Conservation (phyloP, 2,329 filamentous ascomycete species). For the Whalleya microplaca region DNA sequence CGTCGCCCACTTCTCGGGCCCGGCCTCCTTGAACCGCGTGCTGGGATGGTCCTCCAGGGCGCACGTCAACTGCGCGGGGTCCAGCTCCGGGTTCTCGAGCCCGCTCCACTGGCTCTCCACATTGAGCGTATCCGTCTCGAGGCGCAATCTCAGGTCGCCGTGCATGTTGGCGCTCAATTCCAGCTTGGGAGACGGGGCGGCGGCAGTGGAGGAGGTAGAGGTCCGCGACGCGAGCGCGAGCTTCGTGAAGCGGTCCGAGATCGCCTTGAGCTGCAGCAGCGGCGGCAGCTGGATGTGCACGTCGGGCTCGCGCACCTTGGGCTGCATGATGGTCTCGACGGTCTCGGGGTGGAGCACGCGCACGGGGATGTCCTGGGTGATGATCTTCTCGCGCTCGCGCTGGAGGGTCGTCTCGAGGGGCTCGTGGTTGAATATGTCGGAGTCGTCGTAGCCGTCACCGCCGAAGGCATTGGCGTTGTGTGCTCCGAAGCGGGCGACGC, state of each 20-base stretch:
- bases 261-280: slow-evolving; percentile 85
- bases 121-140: slow-evolving; percentile 80
- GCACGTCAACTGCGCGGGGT: slow-evolving; percentile 73
- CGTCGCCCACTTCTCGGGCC: slow-evolving; percentile 83
- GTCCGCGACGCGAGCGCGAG: slow-evolving; percentile 60
- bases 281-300: slow-evolving; percentile 91
- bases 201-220: slow-evolving; percentile 25
- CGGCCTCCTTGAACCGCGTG: slow-evolving; percentile 74
- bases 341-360: slow-evolving; percentile 81
- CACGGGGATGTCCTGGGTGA: slow-evolving; percentile 96
- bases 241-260: slow-evolving; percentile 94
- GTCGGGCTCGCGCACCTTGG: slow-evolving; percentile 85
- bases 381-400: slow-evolving; percentile 83
- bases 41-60: slow-evolving; percentile 80
- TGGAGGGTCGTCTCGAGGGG: slow-evolving; percentile 60
- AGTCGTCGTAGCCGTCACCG: slow-evolving; percentile 48
- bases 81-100: slow-evolving; percentile 84
- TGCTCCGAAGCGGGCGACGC: slow-evolving; percentile 36
- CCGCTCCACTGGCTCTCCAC: slow-evolving; percentile 87
- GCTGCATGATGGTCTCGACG: slow-evolving; percentile 94
- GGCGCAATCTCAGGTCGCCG: slow-evolving; percentile 77
- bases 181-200: slow-evolving; percentile 62
- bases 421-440: slow-evolving; percentile 50
- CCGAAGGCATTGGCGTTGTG: slow-evolving; percentile 20
- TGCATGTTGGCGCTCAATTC: slow-evolving; percentile 95